phyloP scores from a whole-genome alignment of 441 rosid species.

The Jatropha multifida region DNA sequence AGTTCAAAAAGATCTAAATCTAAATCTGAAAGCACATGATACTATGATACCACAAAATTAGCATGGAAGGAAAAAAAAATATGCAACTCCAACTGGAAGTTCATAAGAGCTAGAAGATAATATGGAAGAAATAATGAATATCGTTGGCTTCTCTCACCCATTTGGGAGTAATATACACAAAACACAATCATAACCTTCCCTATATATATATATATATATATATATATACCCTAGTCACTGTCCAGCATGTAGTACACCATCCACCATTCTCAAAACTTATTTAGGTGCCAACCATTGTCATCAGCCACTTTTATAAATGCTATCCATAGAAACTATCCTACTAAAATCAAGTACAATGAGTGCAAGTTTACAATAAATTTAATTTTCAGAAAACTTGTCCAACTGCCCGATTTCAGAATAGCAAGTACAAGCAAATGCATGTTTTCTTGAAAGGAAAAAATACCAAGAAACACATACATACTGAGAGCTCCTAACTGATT shows the following conservation, averaged over 20 bases:
- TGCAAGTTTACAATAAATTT: not conserved
- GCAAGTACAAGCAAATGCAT: conserved; percentile 3
- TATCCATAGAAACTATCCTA: not conserved
- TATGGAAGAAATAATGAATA: not conserved
- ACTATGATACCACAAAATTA: conserved; percentile 5
- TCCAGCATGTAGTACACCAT: not conserved
- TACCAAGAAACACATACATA: not conserved
- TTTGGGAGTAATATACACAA: not conserved
- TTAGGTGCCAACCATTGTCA: not conserved
- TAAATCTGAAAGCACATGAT: not conserved
- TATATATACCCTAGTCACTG: not conserved
- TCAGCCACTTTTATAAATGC: not conserved
- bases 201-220: no score
- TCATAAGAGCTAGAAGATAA: conserved; percentile 7
- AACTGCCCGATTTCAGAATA: not conserved
- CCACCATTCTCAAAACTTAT: not conserved
- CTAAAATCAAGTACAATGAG: not conserved
- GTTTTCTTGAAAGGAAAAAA: not conserved
- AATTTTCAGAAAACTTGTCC: conserved; percentile 6
- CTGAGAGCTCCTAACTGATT: no score
- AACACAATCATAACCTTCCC: not conserved
- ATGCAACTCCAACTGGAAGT: not conserved
- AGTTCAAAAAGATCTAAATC: not conserved
- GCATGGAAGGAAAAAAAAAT: not conserved
- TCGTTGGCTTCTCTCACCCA: not conserved